phyloP scores from a whole-genome alignment of 805 yeast genomes.

The Kodamaea sagamina region DNA sequence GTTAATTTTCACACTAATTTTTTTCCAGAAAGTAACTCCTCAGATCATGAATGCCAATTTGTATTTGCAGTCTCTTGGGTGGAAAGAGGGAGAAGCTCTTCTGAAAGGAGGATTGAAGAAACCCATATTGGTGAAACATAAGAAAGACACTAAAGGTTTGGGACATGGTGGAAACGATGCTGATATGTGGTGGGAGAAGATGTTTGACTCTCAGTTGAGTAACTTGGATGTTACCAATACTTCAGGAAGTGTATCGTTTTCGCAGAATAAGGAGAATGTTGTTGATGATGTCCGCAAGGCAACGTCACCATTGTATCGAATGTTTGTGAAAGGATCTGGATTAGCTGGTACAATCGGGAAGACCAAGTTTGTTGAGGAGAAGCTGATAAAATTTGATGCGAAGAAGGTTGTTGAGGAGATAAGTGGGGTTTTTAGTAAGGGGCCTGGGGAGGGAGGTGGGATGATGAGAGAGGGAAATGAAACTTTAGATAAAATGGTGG shows the following conservation, averaged over 20 bases:
- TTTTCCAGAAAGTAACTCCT: slow-evolving; percentile 6
- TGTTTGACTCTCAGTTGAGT: slow-evolving; percentile 91
- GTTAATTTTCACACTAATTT: too few species aligned
- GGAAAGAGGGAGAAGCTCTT: slow-evolving; percentile 90
- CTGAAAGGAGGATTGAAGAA: slow-evolving; percentile 75
- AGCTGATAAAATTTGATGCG: slow-evolving; percentile 22
- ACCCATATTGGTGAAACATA: slow-evolving; percentile 88
- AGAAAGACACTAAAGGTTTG: slow-evolving; percentile 86
- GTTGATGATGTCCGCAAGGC: slow-evolving; percentile 50
- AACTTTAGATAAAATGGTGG: slow-evolving; percentile 11
- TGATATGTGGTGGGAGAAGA: slow-evolving; percentile 96
- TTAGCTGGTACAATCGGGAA: slow-evolving; percentile 71
- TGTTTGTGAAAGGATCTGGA: slow-evolving; percentile 89
- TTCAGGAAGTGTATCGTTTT: slow-evolving; percentile 48
- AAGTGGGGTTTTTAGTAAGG: slow-evolving; percentile 14
- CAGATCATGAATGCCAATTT: slow-evolving; percentile 66
- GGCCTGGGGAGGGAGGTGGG: slow-evolving; percentile 19
- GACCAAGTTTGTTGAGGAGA: slow-evolving; percentile 26
- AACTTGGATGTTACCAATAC: slow-evolving; percentile 57
- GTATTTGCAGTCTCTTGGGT: slow-evolving; percentile 79
- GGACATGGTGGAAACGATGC: slow-evolving; percentile 78
- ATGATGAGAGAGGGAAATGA: slow-evolving; percentile 19
- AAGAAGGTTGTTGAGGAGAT: slow-evolving; percentile 15
- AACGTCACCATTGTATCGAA: slow-evolving; percentile 72
- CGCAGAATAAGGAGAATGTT: slow-evolving; percentile 50